phyloP scores from a whole-genome alignment of 306 rosid species.

The Cucurbita pepo region DNA sequence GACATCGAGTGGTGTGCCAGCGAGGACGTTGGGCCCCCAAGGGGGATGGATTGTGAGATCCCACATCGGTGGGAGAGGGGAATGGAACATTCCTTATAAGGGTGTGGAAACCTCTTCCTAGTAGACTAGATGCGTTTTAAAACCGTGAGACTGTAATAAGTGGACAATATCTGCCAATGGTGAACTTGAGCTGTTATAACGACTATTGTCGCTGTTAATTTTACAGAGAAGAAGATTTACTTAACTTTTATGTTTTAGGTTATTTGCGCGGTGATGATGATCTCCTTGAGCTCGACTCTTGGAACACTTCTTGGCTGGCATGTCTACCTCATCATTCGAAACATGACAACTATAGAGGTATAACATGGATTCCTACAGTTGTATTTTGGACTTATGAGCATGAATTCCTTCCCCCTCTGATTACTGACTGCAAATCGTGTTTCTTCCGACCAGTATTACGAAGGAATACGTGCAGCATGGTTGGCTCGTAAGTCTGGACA shows the following conservation, averaged over 20 bases:
- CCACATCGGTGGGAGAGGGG: too few relatives aligned
- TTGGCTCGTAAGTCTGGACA: conserved; percentile 74
- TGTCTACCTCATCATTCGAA: conserved; percentile 57
- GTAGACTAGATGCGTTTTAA: too few relatives aligned
- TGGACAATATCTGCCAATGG: too few relatives aligned
- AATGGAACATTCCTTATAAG: too few relatives aligned
- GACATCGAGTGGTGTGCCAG: too few relatives aligned
- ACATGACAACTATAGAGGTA: conserved; percentile 91
- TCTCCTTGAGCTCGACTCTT: conserved; percentile 39
- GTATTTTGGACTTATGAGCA: not conserved
- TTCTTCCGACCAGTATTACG: conserved; percentile 36
- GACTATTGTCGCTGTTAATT: not conserved
- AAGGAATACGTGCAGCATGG: conserved; percentile 66
- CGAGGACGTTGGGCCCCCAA: too few relatives aligned
- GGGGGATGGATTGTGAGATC: too few relatives aligned
- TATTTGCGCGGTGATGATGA: conserved; percentile 29
- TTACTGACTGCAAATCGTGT: conserved; percentile 1
- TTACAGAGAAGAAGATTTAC: not conserved
- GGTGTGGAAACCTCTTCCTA: too few relatives aligned
- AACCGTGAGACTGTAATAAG: too few relatives aligned
- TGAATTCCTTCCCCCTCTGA: not conserved
- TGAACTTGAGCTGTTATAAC: too few relatives aligned
- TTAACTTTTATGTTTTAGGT: conserved; percentile 23
- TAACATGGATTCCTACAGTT: conserved; percentile 8
- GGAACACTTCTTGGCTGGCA: conserved; percentile 73